Evolutionary conservation across 352 stramenopile species (phyloP).

Genomic region (Aphanomyces invadans): DNA sequence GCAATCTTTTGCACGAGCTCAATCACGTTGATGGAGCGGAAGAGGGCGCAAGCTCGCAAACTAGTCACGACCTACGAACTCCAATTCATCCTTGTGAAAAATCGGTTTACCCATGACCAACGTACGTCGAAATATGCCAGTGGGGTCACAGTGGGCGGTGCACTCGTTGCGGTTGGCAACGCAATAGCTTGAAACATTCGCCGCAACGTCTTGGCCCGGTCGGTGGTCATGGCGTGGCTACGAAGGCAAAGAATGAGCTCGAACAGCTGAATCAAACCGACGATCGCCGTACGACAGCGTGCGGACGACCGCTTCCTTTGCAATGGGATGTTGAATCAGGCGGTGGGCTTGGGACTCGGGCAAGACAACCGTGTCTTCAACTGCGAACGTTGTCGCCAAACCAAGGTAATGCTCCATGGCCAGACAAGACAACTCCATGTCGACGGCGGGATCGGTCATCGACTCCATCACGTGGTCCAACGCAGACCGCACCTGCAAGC

Average conservation of each 20-base stretch:
- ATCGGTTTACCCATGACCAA: no score
- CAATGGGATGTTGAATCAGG: conserved; percentile 51
- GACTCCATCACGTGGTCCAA: conserved; percentile 63
- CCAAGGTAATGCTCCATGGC: conserved; percentile 75
- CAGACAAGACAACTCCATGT: conserved; percentile 60
- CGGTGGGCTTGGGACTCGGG: conserved; percentile 46
- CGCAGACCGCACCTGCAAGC: conserved; percentile 40
- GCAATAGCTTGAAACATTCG: neutral
- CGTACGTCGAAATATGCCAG: neutral
- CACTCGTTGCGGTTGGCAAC: neutral
- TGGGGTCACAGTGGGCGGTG: neutral
- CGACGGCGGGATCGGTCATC: conserved; percentile 52
- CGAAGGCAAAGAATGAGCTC: neutral
- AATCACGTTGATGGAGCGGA: conserved; percentile 72
- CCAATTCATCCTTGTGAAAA: neutral
- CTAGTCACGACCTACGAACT: conserved; percentile 67
- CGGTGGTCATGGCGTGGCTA: neutral
- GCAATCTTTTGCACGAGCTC: conserved; percentile 68
- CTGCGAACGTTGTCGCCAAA: conserved; percentile 39
- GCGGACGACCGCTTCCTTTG: conserved; percentile 66
- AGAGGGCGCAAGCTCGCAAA: conserved; percentile 66
- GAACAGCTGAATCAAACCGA: neutral
- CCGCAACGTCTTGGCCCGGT: neutral
- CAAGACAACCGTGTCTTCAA: conserved; percentile 38
- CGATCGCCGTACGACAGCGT: conserved; percentile 29